Evolutionary conservation across 345 rosid genomes (phyloP), one percentile per base, ranked within the genome.

Genomic region (Eucalyptus regnans): DNA sequence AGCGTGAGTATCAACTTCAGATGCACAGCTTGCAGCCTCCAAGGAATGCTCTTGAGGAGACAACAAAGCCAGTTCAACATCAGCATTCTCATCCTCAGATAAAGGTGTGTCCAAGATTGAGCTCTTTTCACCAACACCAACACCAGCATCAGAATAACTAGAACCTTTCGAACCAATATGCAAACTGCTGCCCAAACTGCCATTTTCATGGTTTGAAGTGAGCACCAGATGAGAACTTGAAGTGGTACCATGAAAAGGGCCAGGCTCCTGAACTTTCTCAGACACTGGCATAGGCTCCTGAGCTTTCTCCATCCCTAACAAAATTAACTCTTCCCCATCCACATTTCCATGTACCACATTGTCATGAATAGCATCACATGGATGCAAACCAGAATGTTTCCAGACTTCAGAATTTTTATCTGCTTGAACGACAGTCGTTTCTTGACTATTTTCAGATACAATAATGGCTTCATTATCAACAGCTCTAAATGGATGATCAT

Each of bases 251-350:
- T 41, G 7, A 76, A 13, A 10, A 76, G 84, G 48, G 84, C 48
- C 48, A 41, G 84, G 84, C 84, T 76, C 84, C 84, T 10, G 48
- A 76, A 76, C 84, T 76, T 76, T 76, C 27, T 86, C 27, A 44
- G 87, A 23, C 60, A 86, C 60, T 50, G 49, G 44, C 66, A 33
- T 31, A 31, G 87, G 87, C 87, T 90, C 93, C 88, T 43, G 86
- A 86, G 90, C 84, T 60, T 25, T 31, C 60, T 33, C 66, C 86
- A 91, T 88, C 14, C 90, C 91, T 87, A 93, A 87, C 93, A 94
- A 88, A 68, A 95, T 95, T 90, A 93, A 89, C 92, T 96, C 95
- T 89, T 92, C 96, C 85, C 86, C 92, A 81, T 90, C 95, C 51
- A 44, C 31, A 90, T 90, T 89, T 60, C 66, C 93, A 89, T 56